Evolutionary conservation across 305 asterid genomes (phyloP).

Genomic region (Fraxinus greggii): DNA sequence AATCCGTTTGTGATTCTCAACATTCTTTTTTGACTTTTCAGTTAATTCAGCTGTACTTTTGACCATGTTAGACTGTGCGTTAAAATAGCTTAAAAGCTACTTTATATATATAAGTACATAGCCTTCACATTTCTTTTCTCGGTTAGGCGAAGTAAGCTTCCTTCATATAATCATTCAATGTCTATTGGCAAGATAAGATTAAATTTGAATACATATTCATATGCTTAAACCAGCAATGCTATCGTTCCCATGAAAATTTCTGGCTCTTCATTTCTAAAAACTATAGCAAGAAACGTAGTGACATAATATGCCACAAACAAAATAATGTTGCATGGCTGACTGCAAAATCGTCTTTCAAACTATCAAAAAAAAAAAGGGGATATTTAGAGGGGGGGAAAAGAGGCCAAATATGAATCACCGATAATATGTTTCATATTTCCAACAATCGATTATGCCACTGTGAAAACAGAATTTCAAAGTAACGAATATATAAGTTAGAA

Average conservation of each 20-base stretch:
- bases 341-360: no score
- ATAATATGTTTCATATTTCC: not conserved
- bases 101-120: not conserved
- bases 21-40: not conserved
- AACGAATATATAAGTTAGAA: not conserved
- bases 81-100: not conserved
- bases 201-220: not conserved
- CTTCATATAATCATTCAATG: not conserved
- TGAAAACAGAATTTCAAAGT: not conserved
- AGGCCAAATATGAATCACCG: not conserved
- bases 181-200: not conserved
- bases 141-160: not conserved
- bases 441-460: not conserved
- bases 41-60: not conserved
- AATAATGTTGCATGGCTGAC: no score
- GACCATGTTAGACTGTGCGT: not conserved
- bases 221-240: not conserved
- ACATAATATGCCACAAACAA: not conserved
- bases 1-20: constrained; percentile 10
- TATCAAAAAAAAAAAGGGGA: no score
- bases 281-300: not conserved
- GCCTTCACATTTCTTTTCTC: not conserved
- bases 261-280: not conserved
- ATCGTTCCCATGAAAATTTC: not conserved
- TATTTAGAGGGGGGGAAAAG: no score